Evolutionary conservation across 2,329 filamentous ascomycete genomes (phyloP).

Genomic region (Passalora sequoiae): DNA sequence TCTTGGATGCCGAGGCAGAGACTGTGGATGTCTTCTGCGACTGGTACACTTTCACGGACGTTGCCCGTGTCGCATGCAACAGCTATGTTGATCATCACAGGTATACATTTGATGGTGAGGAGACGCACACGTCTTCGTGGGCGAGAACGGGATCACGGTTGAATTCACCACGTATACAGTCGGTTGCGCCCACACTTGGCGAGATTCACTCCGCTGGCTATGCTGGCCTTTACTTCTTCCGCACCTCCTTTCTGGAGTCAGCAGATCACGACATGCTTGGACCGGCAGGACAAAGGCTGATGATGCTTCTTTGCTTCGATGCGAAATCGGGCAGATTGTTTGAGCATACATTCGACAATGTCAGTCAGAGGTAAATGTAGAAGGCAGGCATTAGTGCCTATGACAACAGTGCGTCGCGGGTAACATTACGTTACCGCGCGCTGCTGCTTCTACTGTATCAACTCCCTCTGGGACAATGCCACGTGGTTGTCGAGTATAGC

Average conservation of each 20-base stretch:
- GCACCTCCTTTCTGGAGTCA: neutral
- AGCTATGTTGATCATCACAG: neutral
- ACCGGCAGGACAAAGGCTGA: neutral
- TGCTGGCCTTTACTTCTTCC: neutral
- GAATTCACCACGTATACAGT: no score
- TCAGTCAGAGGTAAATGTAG: no score
- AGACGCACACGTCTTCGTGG: neutral
- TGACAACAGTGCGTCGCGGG: no score
- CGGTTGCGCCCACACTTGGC: no score
- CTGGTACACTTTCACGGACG: neutral
- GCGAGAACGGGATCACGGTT: neutral
- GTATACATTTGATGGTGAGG: neutral
- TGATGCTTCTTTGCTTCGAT: slow-evolving; percentile 4
- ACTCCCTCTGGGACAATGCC: no score
- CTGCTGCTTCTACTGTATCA: no score
- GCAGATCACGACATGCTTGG: neutral
- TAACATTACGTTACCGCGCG: no score
- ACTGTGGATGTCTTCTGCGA: slow-evolving; percentile 1
- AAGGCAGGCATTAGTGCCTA: no score
- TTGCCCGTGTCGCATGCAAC: neutral
- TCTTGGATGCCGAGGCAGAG: neutral
- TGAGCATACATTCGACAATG: neutral
- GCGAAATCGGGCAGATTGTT: neutral
- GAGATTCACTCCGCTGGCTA: neutral
- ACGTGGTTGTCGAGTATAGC: no score